Conservation (phyloP, 148 eudicot species). For the Nyssa sinensis region DNA sequence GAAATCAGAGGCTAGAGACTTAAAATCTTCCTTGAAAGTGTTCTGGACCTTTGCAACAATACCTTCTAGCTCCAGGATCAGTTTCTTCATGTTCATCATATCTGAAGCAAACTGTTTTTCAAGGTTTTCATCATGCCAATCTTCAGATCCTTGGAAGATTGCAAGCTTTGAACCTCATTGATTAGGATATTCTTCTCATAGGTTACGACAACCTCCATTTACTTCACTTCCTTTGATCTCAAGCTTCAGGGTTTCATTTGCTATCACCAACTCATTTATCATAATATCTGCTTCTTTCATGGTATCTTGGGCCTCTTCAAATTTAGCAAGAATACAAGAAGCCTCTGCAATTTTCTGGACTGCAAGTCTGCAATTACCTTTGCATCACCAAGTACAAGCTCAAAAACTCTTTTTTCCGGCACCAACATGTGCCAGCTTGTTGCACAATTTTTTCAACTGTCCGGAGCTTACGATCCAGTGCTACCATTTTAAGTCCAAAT, state of each 20-base stretch:
- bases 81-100: constrained; percentile 26
- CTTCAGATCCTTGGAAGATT: constrained; percentile 34
- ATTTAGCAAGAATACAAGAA: constrained; percentile 61
- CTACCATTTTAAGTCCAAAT: constrained; percentile 35
- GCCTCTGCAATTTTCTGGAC: constrained; percentile 70
- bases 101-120: constrained; percentile 45
- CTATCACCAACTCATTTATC: constrained; percentile 71
- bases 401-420: constrained; percentile 69
- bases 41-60: constrained; percentile 33
- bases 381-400: constrained; percentile 65
- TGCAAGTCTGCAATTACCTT: constrained; percentile 42
- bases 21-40: constrained; percentile 40
- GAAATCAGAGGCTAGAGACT: constrained; percentile 42
- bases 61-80: constrained; percentile 54
- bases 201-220: constrained; percentile 26
- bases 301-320: constrained; percentile 75
- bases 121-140: constrained; percentile 38
- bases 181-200: constrained; percentile 44
- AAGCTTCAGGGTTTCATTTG: constrained; percentile 69
- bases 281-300: constrained; percentile 76
- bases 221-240: constrained; percentile 51
- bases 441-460: constrained; percentile 42
- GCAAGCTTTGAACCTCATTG: constrained; percentile 47
- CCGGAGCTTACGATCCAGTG: constrained; percentile 51
- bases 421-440: constrained; percentile 45